phyloP scores from a whole-genome alignment of 208 protist genomes.

The Trypanosoma boissoni region DNA sequence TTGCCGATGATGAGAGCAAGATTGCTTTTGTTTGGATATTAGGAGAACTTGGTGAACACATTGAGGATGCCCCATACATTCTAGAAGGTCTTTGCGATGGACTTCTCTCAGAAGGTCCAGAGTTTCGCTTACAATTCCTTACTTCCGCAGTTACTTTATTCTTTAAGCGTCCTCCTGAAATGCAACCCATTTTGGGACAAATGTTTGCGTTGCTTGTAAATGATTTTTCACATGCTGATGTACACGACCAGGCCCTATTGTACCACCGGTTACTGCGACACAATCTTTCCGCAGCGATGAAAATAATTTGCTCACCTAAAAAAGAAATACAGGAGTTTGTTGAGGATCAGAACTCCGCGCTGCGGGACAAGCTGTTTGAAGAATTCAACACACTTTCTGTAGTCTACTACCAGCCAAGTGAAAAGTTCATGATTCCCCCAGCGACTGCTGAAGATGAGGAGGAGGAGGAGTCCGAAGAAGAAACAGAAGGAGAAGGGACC shows the following conservation, averaged over 20 bases:
- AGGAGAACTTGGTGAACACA: constrained; percentile 87
- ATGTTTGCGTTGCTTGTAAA: constrained; percentile 71
- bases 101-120: constrained; percentile 35
- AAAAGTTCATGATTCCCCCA: constrained; percentile 30
- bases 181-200: constrained; percentile 79
- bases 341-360: constrained; percentile 56
- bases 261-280: constrained; percentile 81
- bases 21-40: constrained; percentile 85
- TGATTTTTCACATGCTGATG: constrained; percentile 84
- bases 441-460: not conserved
- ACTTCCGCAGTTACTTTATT: constrained; percentile 87
- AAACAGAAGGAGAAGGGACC: constrained; percentile 20
- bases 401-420: constrained; percentile 61
- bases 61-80: constrained; percentile 91
- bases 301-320: constrained; percentile 56
- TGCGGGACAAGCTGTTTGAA: constrained; percentile 83
- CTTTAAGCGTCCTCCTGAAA: constrained; percentile 91
- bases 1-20: constrained; percentile 54
- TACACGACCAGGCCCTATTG: constrained; percentile 80
- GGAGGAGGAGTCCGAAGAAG: constrained; percentile 23
- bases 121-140: constrained; percentile 84
- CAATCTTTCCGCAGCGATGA: constrained; percentile 39
- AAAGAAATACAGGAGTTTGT: constrained; percentile 45
- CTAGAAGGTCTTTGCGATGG: constrained; percentile 72
- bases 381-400: constrained; percentile 91